Evolutionary conservation across 2,329 filamentous ascomycete genomes (phyloP).

Genomic region (Monosporascus sp.): DNA sequence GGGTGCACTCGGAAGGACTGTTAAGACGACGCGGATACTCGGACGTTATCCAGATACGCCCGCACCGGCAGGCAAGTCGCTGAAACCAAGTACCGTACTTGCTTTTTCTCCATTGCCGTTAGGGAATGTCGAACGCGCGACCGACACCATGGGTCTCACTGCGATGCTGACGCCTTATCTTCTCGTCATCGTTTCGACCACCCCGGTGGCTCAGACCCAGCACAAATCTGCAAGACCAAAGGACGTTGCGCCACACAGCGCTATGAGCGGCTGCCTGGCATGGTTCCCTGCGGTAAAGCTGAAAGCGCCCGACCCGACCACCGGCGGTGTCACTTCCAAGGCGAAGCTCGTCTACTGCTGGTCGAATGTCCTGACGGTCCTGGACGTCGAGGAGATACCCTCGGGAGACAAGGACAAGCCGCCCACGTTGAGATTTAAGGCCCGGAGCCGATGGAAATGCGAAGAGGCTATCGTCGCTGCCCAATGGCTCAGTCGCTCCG

Average conservation of each 20-base stretch:
- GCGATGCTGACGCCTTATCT: constrained; percentile 95
- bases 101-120: constrained; percentile 86
- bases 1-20: constrained; percentile 74
- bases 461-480: constrained; percentile 95
- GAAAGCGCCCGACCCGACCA: constrained; percentile 65
- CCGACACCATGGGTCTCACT: constrained; percentile 82
- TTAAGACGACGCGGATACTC: constrained; percentile 86
- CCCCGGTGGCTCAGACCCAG: constrained; percentile 91
- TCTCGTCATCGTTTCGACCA: constrained; percentile 94
- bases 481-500: constrained; percentile 93
- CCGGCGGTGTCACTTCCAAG: constrained; percentile 65
- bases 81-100: constrained; percentile 91
- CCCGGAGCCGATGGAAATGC: constrained; percentile 84
- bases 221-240: constrained; percentile 90
- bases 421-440: constrained; percentile 70
- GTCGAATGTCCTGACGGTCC: constrained; percentile 93
- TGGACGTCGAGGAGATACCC: constrained; percentile 76
- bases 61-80: constrained; percentile 55
- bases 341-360: constrained; percentile 95
- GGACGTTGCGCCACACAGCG: constrained; percentile 81
- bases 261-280: constrained; percentile 87
- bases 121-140: constrained; percentile 87
- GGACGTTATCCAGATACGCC: constrained; percentile 79
- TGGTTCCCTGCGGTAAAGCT: constrained; percentile 97
- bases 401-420: constrained; percentile 70